phyloP scores from a whole-genome alignment of 163 green algal species.

The Prototheca cutis region DNA sequence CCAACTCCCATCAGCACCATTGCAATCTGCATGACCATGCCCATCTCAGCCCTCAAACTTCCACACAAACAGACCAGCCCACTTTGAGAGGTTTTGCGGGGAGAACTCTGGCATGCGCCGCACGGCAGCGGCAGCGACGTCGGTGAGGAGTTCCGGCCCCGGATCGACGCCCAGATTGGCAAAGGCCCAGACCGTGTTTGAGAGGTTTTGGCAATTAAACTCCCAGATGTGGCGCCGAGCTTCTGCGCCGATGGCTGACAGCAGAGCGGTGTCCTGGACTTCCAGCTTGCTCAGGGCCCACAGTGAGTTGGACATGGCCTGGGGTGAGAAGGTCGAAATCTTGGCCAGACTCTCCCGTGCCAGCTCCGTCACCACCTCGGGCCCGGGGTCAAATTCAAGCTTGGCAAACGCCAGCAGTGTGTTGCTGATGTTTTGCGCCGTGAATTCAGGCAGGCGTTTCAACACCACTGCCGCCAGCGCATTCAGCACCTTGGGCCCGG shows the following conservation, averaged over 20 bases:
- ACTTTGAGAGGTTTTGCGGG: slow-evolving; percentile 40
- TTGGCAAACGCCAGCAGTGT: slow-evolving; percentile 34
- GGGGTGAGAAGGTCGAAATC: slow-evolving; percentile 12
- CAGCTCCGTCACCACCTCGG: slow-evolving; percentile 6
- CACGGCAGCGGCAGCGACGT: slow-evolving; percentile 8
- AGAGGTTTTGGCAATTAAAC: slow-evolving; percentile 49
- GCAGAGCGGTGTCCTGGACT: slow-evolving; percentile 21
- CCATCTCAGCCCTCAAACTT: too few relatives aligned
- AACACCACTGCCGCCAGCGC: slow-evolving; percentile 17
- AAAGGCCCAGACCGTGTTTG: slow-evolving; percentile 39
- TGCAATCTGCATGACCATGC: too few relatives aligned
- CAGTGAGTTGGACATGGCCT: slow-evolving; percentile 38
- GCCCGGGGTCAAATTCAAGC: slow-evolving; percentile 22
- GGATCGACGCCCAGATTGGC: slow-evolving; percentile 31
- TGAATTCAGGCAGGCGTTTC: slow-evolving; percentile 24
- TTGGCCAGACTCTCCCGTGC: slow-evolving; percentile 1
- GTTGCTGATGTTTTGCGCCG: slow-evolving; percentile 33
- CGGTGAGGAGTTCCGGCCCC: slow-evolving; percentile 2
- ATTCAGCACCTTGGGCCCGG: slow-evolving; percentile 24
- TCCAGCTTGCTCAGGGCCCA: slow-evolving; percentile 42
- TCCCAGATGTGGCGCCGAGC: slow-evolving; percentile 14
- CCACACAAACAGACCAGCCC: too few relatives aligned
- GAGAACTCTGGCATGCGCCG: slow-evolving; percentile 22
- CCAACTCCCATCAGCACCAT: too few relatives aligned
- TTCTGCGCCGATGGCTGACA: slow-evolving; percentile 23